These are phyloP conservation scores for Lasiosphaeria miniovina DNA, from an alignment of 495 filamentous ascomycete genomes.

Conservation along the genomic window DNA sequence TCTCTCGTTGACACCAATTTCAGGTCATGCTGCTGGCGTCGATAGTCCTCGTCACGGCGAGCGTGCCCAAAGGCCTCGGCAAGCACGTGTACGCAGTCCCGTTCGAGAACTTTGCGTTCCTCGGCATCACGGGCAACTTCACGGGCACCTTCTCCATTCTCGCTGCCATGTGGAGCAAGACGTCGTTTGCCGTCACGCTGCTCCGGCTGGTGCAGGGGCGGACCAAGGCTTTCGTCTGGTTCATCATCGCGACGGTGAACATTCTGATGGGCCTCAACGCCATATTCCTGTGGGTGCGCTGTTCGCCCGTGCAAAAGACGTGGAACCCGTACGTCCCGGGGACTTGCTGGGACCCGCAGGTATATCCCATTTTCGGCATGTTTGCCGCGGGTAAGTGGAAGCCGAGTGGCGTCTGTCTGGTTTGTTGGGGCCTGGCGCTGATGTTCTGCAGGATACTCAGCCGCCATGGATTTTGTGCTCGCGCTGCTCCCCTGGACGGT, in stretches of 20 bases:
- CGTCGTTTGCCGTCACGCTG: slow-evolving; percentile 36
- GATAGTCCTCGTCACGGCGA: slow-evolving; percentile 21
- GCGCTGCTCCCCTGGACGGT: slow-evolving; percentile 35
- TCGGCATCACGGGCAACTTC: slow-evolving; percentile 27
- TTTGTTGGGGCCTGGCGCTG: background rate
- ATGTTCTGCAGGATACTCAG: slow-evolving; percentile 31
- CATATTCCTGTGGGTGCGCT: slow-evolving; percentile 34
- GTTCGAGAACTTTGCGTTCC: slow-evolving; percentile 11
- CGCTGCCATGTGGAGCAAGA: slow-evolving; percentile 37
- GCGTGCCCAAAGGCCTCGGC: slow-evolving; percentile 25
- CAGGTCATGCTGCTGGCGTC: slow-evolving; percentile 25
- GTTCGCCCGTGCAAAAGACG: slow-evolving; percentile 27
- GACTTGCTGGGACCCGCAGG: slow-evolving; percentile 30
- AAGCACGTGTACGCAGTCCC: slow-evolving; percentile 27
- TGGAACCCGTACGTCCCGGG: slow-evolving; percentile 32
- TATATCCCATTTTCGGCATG: slow-evolving; percentile 24
- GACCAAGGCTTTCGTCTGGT: slow-evolving; percentile 24
- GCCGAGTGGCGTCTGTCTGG: too few relatives aligned
- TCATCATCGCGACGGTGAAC: slow-evolving; percentile 35
- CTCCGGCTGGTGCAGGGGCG: slow-evolving; percentile 25
- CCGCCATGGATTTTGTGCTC: slow-evolving; percentile 34
- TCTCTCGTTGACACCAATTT: background rate
- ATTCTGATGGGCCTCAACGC: slow-evolving; percentile 32
- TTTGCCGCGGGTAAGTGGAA: slow-evolving; percentile 23
- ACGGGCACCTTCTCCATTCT: slow-evolving; percentile 30